Evolutionary conservation across 495 filamentous ascomycete species (phyloP), one percentile per base, ranked within the genome.

Genomic region (Bacidia rubella): DNA sequence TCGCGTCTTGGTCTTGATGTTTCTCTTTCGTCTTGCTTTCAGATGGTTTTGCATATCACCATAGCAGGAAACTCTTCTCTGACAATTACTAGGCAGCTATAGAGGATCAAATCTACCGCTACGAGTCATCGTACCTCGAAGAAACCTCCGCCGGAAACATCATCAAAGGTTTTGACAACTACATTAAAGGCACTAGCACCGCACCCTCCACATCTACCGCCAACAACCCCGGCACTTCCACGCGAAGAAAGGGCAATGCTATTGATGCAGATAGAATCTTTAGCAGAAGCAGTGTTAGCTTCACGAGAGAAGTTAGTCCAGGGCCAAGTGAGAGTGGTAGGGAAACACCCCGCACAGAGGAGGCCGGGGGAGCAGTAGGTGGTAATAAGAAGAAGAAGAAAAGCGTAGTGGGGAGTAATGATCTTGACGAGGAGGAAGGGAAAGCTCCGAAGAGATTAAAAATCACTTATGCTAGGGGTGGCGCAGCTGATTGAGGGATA

Each of bases 141-240:
- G 87, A 88, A 57, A 94, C 87, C 15, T 85, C 84, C 21, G 75
- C 74, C 40, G 92, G 92, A 17, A 98, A 98, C 70, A 97, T 98
- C 62, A 88, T 98, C 68, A 86, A 82, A 56, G 92, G 92, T 39
- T 98, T 97, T 67, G 92, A 98, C 63, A 90, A 85, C 58, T 97
- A 95, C 67, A 90, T 95, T 70, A 98, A 98, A 63, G 87, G 87
- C 45, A 76, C 79, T 5, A 71, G 74, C 0, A 73, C 55, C 55
- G 56, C 21, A 56, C 52, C 57, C 22, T 47, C 54, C 11, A 25
- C 32, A n/a, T 62, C 62, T 29, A 65, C 63, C 0, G 52, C 54
- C 11, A 53, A 50, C n/a, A 60, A 55, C 19, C 59, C 59, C 2
- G 56, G 62, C n/a, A 63, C 63, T 20, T 54, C 38, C 3, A 58